Base-by-base conservation (phyloP, 345 rosid species). In the Dovyalis caffra region DNA sequence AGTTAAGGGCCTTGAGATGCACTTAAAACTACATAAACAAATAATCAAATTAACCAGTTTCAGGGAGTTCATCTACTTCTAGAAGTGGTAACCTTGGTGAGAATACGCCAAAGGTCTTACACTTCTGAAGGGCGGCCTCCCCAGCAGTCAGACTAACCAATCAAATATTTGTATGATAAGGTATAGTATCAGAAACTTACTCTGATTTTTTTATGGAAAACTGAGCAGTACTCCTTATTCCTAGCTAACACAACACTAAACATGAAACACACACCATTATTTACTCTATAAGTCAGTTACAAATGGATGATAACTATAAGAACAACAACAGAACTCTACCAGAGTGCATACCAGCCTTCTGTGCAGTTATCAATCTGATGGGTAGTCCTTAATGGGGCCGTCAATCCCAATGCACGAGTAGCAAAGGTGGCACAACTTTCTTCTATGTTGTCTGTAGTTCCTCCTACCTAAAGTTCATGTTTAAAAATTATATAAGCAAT, bases 311-410 rank as follows among this genome's bases (percentile, higher is more conserved):
- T 31, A 70, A 84, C 60, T 45, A 70, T 21, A 66, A 3, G 1
- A 25, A 43, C 37, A 26, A 32, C 0, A 63, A 76, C 34, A 69
- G 8, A 29, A 73, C 33, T 45, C 23, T 20, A 31, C 51, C 65
- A 61, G 73, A 56, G 45, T 68, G 21, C 43, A 66, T 88, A 94
- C 97, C 97, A 95, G 83, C 99, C 99, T 82, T 91, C 99, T 62
- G 97, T 88, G 84, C 99, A 95, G 68, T 95, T 95, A 85, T 92
- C 99, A 73, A 95, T 95, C 82, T 95, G 97, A 87, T 95, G 99
- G 53, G 99, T 95, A 68, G 97, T 92, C 78, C 71, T 81, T 79
- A 95, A 76, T 28, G 94, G 95, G 70, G 81, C 76, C 14, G 74
- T 70, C 21, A 92, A 84, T 74, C 87, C 91, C 77, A 95, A 62